Evolutionary conservation across 2,329 filamentous ascomycete species (phyloP), one percentile per base, ranked within the genome.

Genomic region (Aspergillus ochraceoroseus): DNA sequence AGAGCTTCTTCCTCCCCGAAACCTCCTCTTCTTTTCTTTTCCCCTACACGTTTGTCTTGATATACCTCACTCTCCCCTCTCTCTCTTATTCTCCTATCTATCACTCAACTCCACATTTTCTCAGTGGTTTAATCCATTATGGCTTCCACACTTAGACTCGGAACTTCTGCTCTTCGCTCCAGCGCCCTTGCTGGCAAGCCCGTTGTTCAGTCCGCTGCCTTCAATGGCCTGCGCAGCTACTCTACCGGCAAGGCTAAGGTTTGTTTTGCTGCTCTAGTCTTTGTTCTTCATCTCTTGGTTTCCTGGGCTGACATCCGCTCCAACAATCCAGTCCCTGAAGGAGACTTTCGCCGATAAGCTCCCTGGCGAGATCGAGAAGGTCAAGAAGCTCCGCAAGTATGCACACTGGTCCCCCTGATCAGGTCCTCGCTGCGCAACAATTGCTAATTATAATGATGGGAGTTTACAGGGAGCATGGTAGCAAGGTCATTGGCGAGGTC

Each of bases 331-430:
- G 92, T 88, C 88, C 58, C 75, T 98, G 67, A 98, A 98, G 79
- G 92, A 98, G 70, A 90, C 88, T 66, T 96, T 98, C 70, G 90
- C 90, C 67, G 89, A 92, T 70, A 84, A 90, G 64, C 78, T 98
- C 51, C 92, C 92, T 59, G 87, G 83, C 69, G 94, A 96, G 81
- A 84, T 95, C 66, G 92, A 98, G 75, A 87, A 96, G 81, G 88
- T 98, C 77, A 98, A 98, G 87, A 82, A 87, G 71, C 83, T 98
- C 64, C 82, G 87, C 71, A 95, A 95, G 87, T 94, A 76, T 68
- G 83, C 72, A 37, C 30, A 35, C 20, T 29, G 33, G 43, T 15
- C 29, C n/a, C 12, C 7, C 22, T 17, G 14, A 7, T 14, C 12
- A 7, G 9, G 9, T 20, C 8, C 3, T 5, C 6, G 5, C n/a